Percentiles rank a stretch among this genome's conserved stretches.
Conservation (phyloP, 2,329 filamentous ascomycete species). For the Xylaria multiplex region DNA sequence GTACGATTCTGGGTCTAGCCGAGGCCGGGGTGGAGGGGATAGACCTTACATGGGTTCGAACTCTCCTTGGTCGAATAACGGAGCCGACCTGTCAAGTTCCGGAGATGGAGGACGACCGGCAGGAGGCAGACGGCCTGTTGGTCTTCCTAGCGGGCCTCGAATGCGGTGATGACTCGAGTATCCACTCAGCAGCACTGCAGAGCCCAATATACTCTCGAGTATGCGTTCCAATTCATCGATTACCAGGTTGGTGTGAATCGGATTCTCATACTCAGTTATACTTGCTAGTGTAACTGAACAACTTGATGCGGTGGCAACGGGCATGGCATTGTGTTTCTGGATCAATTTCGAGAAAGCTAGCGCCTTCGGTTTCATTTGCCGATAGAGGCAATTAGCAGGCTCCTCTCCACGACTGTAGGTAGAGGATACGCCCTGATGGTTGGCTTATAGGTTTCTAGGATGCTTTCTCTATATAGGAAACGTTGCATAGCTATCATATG, state of each 20-base stretch:
- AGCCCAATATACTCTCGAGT: not conserved
- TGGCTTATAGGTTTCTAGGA: constrained; percentile 15
- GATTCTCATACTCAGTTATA: constrained; percentile 11
- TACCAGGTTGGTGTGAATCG: not conserved
- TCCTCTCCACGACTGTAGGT: not conserved
- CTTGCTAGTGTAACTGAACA: not conserved
- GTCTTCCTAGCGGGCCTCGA: constrained; percentile 52
- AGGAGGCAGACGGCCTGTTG: constrained; percentile 51
- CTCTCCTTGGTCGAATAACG: constrained; percentile 59
- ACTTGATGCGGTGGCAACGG: not conserved
- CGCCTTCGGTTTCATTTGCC: not conserved
- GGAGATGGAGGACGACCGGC: constrained; percentile 53
- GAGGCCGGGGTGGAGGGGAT: constrained; percentile 41
- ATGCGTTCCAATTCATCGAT: not conserved
- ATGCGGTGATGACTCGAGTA: constrained; percentile 52
- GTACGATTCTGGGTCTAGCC: constrained; percentile 52
- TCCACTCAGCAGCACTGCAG: not conserved
- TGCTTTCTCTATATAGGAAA: constrained; percentile 13
- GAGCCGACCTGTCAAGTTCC: constrained; percentile 52
- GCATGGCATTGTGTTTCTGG: constrained; percentile 2
- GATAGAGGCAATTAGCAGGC: not conserved
- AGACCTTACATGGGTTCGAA: constrained; percentile 58
- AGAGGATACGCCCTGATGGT: not conserved
- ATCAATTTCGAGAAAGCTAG: constrained; percentile 1
- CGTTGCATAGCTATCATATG: constrained; percentile 2